phyloP scores from a whole-genome alignment of 257 asterid genomes.

The Penstemon eatonii region DNA sequence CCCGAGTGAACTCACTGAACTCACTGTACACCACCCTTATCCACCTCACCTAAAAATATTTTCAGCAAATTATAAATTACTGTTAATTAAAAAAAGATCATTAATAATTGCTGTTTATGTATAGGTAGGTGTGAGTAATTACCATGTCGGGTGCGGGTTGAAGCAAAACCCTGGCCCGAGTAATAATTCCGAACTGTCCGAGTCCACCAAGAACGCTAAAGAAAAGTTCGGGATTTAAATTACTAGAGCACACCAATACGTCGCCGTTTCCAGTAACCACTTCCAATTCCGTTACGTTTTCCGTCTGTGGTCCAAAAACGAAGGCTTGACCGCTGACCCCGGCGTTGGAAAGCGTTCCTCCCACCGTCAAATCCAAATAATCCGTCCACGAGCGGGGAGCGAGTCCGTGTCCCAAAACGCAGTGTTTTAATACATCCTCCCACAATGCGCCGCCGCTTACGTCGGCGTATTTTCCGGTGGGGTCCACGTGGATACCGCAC shows the following conservation, averaged over 20 bases:
- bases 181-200: constrained; percentile 90
- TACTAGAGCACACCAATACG: constrained; percentile 52
- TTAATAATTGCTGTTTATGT: too few species aligned
- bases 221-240: constrained; percentile 60
- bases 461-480: constrained; percentile 43
- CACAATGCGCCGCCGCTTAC: constrained; percentile 94
- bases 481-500: constrained; percentile 38
- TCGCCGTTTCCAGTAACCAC: constrained; percentile 96
- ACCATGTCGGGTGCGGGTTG: constrained; percentile 92
- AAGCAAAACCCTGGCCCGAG: constrained; percentile 74
- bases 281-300: constrained; percentile 82
- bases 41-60: constrained; percentile 76
- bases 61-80: not conserved
- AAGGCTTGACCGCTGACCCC: constrained; percentile 93
- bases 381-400: constrained; percentile 96
- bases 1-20: constrained; percentile 71
- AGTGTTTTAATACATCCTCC: constrained; percentile 70
- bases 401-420: constrained; percentile 55
- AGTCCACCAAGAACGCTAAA: constrained; percentile 85
- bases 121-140: not conserved
- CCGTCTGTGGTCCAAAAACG: constrained; percentile 74
- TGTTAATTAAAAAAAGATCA: too few species aligned
- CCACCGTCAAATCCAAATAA: constrained; percentile 81
- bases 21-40: constrained; percentile 81
- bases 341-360: constrained; percentile 92